Conservation (phyloP, 495 filamentous ascomycete species). For the Friedmanniomyces simplex region DNA sequence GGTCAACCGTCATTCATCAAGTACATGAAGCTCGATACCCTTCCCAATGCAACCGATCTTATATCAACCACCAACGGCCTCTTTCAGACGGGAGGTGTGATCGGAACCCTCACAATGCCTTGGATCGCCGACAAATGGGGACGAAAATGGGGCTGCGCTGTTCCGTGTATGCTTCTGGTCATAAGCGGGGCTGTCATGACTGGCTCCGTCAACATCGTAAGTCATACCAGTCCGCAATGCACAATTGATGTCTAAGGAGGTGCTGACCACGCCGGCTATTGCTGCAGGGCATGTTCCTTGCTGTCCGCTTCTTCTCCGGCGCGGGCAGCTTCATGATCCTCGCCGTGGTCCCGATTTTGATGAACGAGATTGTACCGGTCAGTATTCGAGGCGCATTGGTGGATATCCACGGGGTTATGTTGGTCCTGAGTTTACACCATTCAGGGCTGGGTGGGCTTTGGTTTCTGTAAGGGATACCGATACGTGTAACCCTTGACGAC, state of each 20-base stretch:
- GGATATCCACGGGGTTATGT: constrained; percentile 16
- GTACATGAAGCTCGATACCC: constrained; percentile 25
- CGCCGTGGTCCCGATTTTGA: constrained; percentile 19
- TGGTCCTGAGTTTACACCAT: constrained; percentile 19
- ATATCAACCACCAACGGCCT: constrained; percentile 26
- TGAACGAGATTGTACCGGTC: constrained; percentile 18
- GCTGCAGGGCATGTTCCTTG: constrained; percentile 33
- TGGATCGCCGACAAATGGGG: constrained; percentile 1
- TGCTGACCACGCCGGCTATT: no score
- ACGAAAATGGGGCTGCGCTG: constrained; percentile 3
- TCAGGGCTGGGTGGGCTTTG: constrained; percentile 20
- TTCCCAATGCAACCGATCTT: constrained; percentile 17
- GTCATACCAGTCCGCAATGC: no score
- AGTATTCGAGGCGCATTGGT: constrained; percentile 18
- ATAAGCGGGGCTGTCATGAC: constrained; percentile 24
- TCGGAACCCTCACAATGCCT: constrained; percentile 7
- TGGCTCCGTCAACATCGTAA: constrained; percentile 26
- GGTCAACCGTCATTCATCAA: constrained; percentile 24
- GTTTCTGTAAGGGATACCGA: constrained; percentile 3
- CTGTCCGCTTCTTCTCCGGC: constrained; percentile 40
- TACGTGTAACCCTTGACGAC: neutral
- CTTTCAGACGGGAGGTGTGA: constrained; percentile 25
- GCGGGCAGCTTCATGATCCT: constrained; percentile 19
- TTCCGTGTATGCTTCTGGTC: constrained; percentile 8
- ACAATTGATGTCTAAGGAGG: no score